phyloP scores from a whole-genome alignment of 768 basidiomycete species.

The Coprinopsis cinerea region DNA sequence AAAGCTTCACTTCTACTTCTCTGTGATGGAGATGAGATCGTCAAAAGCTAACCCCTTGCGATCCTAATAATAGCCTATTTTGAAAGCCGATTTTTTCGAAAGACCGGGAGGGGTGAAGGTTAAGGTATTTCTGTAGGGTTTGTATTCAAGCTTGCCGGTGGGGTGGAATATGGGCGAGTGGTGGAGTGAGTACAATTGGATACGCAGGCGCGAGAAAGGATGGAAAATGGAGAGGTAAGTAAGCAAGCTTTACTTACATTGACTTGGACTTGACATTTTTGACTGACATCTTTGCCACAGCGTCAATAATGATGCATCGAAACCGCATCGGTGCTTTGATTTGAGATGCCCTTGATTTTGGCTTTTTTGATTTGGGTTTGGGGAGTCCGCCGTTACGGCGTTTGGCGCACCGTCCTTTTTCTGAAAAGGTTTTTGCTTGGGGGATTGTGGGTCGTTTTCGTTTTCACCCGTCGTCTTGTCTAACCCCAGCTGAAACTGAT shows the following conservation, averaged over 20 bases:
- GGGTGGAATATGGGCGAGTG: too few relatives aligned
- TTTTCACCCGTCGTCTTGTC: too few relatives aligned
- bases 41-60: background rate
- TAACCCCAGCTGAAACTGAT: background rate
- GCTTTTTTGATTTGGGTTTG: background rate
- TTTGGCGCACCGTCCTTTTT: too few relatives aligned
- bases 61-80: background rate
- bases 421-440: too few relatives aligned
- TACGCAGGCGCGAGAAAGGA: too few relatives aligned
- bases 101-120: background rate
- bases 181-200: too few relatives aligned
- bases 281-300: background rate
- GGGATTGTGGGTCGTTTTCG: too few relatives aligned
- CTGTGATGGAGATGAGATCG: constrained; percentile 1
- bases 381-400: too few relatives aligned
- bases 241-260: background rate
- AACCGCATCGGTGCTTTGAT: background rate
- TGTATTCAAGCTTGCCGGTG: too few relatives aligned
- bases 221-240: background rate
- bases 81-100: constrained; percentile 11
- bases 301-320: background rate
- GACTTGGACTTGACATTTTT: constrained; percentile 4
- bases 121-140: too few relatives aligned
- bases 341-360: background rate
- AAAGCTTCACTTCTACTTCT: background rate